phyloP scores from a whole-genome alignment of 192 early-diverging fungal genomes.

The Coemansia biformis region DNA sequence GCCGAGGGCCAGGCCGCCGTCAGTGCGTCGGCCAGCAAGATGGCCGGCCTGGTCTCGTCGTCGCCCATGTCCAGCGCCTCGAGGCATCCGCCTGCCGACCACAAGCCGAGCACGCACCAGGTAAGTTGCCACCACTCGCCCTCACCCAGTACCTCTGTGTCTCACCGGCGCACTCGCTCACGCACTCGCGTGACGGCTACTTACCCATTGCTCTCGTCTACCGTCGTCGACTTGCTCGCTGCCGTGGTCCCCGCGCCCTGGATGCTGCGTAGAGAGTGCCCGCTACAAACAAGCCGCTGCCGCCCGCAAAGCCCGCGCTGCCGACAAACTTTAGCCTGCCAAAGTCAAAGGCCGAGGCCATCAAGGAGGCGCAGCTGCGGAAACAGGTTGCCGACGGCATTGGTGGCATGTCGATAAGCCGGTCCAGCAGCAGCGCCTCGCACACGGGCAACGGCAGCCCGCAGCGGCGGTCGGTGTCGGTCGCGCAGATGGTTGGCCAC shows the following conservation, averaged over 20 bases:
- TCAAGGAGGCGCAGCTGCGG: constrained; percentile 50
- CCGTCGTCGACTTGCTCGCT: too few relatives aligned
- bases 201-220: too few relatives aligned
- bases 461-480: constrained; percentile 19
- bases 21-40: constrained; percentile 49
- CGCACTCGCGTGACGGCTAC: too few relatives aligned
- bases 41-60: constrained; percentile 50
- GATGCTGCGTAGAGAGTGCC: background rate
- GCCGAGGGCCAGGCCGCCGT: constrained; percentile 42
- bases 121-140: too few relatives aligned
- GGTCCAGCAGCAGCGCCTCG: constrained; percentile 15
- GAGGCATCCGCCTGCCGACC: constrained; percentile 1
- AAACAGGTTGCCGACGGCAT: constrained; percentile 43
- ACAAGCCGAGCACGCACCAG: background rate
- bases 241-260: too few relatives aligned
- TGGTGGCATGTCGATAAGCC: constrained; percentile 43
- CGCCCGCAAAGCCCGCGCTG: constrained; percentile 38
- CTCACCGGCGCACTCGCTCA: too few relatives aligned
- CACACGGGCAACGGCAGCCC: constrained; percentile 7
- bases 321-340: constrained; percentile 43
- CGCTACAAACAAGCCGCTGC: constrained; percentile 37
- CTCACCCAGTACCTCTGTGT: too few relatives aligned
- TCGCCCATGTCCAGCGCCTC: constrained; percentile 13
- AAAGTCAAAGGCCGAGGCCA: constrained; percentile 40
- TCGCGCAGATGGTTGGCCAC: constrained; percentile 24